Evolutionary conservation across 495 filamentous ascomycete species (phyloP), one percentile per base, ranked within the genome.

Genomic region (Xylaria acuta): DNA sequence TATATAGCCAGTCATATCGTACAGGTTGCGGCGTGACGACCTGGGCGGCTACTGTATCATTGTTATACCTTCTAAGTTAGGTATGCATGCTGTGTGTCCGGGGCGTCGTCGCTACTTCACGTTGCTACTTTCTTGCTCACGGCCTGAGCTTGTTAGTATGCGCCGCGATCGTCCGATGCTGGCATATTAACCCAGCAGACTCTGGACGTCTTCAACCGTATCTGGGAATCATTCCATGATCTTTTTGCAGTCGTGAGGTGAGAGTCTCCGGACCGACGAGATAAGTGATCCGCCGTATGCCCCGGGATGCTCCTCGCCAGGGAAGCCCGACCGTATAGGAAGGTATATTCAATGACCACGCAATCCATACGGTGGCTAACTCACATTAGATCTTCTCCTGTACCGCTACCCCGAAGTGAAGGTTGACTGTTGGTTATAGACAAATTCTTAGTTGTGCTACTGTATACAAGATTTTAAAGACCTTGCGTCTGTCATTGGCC

Each of bases 31-130:
- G 65, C 49, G 47, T 67, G 14, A 41, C 45, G 53, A 25, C 9
- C 64, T 8, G 32, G 43, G 41, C 40, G 45, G 45, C 41, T 53
- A 38, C 45, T n/a, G 12, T 65, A 47, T 38, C 40, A 65, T 65
- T 49, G 14, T 49, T 32, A 30, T 67, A 53, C 45, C 60, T 41
- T 64, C 38, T 53, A 53, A 67, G 64, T 45, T 67, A 43, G 60
- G 64, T 67, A 53, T 34, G n/a, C 1, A 62, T 62, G 51, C 22
- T 54, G 54, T 40, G 9, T 41, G 58, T 22, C 20, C 34, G 36
- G n/a, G 62, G 60, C 38, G 63, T 27, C 41, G 16, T 47, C 41
- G 41, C 63, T 32, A 30, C 63, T 30, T 64, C 38, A 64, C 25
- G 38, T 45, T 40, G 58, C 58, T 62, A 8, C 20, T 40, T 22